These are phyloP conservation scores for Diospyros lotus DNA, from an alignment of 148 eudicot species.

Conservation along the genomic window DNA sequence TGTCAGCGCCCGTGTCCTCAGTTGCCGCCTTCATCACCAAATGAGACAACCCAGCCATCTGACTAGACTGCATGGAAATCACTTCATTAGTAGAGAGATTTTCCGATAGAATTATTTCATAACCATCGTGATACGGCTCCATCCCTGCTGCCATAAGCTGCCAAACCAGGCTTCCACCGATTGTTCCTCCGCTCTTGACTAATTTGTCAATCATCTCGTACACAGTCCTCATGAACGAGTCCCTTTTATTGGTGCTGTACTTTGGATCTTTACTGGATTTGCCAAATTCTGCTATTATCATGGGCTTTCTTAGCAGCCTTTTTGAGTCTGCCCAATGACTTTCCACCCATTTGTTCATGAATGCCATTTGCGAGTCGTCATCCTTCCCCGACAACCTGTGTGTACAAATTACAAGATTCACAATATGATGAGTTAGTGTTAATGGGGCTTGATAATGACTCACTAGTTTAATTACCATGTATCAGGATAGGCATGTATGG, in stretches of 20 bases:
- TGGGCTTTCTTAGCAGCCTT: constrained; percentile 23
- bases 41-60: neutral
- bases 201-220: constrained; percentile 12
- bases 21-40: too few relatives aligned
- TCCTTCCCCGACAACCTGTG: constrained; percentile 16
- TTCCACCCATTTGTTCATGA: too few relatives aligned
- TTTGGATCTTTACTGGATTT: neutral
- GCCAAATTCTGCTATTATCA: neutral
- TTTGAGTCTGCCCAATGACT: constrained; percentile 9
- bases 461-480: constrained; percentile 15
- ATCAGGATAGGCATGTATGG: constrained; percentile 35
- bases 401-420: neutral
- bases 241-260: constrained; percentile 10
- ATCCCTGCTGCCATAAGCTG: constrained; percentile 8
- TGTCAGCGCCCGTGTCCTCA: too few relatives aligned
- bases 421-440: neutral
- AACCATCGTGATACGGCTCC: too few relatives aligned
- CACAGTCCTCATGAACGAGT: constrained; percentile 12
- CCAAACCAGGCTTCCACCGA: constrained; percentile 18
- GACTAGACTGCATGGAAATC: constrained; percentile 18
- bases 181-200: constrained; percentile 11
- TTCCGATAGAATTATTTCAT: neutral
- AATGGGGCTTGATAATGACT: neutral
- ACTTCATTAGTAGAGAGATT: constrained; percentile 14
- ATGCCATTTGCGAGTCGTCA: constrained; percentile 22